A percentile compares a stretch with the other conserved stretches of the same genome.
Evolutionary conservation across 2,329 filamentous ascomycete genomes (phyloP).

Genomic region (Fusarium penzigii): DNA sequence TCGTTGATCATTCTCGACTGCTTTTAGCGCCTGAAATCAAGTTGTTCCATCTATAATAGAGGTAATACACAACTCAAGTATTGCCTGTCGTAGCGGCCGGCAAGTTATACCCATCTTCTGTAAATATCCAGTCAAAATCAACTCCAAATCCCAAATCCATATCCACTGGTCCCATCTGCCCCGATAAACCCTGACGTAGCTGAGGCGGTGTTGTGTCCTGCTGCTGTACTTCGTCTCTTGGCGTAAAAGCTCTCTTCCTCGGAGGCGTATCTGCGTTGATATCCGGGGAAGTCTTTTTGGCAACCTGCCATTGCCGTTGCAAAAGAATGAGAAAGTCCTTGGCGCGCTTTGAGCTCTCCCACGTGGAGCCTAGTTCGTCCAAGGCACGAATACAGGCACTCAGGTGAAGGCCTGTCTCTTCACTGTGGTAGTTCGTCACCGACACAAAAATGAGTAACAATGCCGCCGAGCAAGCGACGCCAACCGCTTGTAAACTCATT

Average conservation of each 20-base stretch:
- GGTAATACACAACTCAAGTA: not conserved
- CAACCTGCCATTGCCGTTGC: slow-evolving; percentile 24
- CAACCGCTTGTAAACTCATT: slow-evolving; percentile 21
- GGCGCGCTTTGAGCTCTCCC: slow-evolving; percentile 27
- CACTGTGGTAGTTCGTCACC: slow-evolving; percentile 20
- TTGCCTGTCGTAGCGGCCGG: slow-evolving; percentile 1
- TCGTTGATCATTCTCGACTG: no score
- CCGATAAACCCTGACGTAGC: slow-evolving; percentile 6
- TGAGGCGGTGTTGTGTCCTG: slow-evolving; percentile 7
- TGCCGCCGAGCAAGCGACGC: slow-evolving; percentile 11
- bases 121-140: slow-evolving; percentile 22
- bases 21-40: no score
- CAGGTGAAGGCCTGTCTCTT: slow-evolving; percentile 16
- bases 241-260: slow-evolving; percentile 19
- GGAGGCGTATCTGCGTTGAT: slow-evolving; percentile 2
- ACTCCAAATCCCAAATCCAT: slow-evolving; percentile 12
- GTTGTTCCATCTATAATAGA: no score
- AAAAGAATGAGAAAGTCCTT: slow-evolving; percentile 24
- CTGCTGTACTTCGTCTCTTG: slow-evolving; percentile 4
- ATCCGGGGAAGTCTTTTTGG: not conserved
- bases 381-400: slow-evolving; percentile 28
- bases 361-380: slow-evolving; percentile 20
- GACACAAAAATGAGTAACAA: slow-evolving; percentile 24
- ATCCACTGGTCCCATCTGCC: slow-evolving; percentile 8
- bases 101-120: slow-evolving; percentile 12